Evolutionary conservation across 2,329 filamentous ascomycete genomes (phyloP).

Genomic region (Pseudocercospora cruenta): DNA sequence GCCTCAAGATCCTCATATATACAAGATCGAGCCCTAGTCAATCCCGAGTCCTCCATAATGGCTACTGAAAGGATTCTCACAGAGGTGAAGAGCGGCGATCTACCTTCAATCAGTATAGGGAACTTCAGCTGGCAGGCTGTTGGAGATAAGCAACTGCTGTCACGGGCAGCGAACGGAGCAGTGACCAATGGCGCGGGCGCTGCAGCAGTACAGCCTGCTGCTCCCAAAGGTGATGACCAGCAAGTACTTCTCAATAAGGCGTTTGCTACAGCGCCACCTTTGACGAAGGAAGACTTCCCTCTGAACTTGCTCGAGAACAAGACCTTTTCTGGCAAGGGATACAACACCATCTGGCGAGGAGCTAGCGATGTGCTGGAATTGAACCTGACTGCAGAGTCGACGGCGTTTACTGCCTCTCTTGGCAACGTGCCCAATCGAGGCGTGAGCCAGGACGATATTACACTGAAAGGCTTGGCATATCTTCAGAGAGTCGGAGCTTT

Average conservation of each 20-base stretch:
- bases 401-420: not conserved
- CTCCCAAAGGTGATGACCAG: not conserved
- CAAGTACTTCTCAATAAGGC: not conserved
- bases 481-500: not conserved
- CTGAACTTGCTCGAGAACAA: not conserved
- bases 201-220: not conserved
- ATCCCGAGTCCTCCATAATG: not conserved
- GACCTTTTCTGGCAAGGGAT: not conserved
- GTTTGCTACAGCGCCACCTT: not conserved
- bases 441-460: not conserved
- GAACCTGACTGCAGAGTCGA: not conserved
- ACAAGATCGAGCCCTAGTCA: no score
- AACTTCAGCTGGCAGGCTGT: not conserved
- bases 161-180: not conserved
- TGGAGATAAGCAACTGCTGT: not conserved
- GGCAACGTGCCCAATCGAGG: not conserved
- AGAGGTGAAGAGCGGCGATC: not conserved
- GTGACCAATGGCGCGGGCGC: not conserved
- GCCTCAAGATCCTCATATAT: not conserved
- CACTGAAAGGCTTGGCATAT: not conserved
- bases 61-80: not conserved
- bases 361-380: not conserved
- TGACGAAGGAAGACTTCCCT: not conserved
- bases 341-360: not conserved
- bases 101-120: not conserved